Evolutionary conservation across 352 stramenopile species (phyloP), one percentile per base, ranked within the genome.

Genomic region (Achlya hypogyna): DNA sequence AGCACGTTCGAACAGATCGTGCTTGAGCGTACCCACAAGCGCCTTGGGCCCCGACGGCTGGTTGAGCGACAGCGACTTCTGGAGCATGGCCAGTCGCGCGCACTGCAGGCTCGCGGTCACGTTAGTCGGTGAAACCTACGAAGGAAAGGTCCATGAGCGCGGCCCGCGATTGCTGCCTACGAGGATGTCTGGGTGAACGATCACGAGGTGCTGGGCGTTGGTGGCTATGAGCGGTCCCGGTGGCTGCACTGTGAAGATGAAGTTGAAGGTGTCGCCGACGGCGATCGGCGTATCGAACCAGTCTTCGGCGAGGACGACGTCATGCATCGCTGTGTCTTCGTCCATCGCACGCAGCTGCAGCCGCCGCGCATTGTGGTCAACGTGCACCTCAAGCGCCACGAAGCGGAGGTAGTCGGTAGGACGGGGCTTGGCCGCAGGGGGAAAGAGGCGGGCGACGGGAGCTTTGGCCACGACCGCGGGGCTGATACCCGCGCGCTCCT

Each of bases 81-180:
- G 68, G n/a, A 93, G 45, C 14, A 91, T 72, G 14, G 81, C 82
- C 29, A 80, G 76, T 22, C 85, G 77, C n/a, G 88, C 75, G 51
- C 85, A 93, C 5, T 71, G 63, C 45, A 91, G 84, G 68, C 81
- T 91, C 38, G 83, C 86, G 6, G 85, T 93, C 23, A 93, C 82
- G 34, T 75, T 86, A 6, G 85, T 93, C 5, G 85, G 85, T 38
- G 81, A 92, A 20, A 93, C 81, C 84, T 93, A 63, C 22, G 63
- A 0, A 43, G 29, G 14, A 40, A 40, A 32, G 22, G 2, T 6
- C 32, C 22, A 32, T 31, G 10, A 6, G 10, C 4, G 65, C 40
- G 22, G 20, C 51, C 22, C 20, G 62, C n/a, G 38, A 18, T 10
- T 45, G 14, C 6, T 42, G 34, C 74, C 18, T 72, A 93, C 83